Evolutionary conservation across 1,139 yeast genomes (phyloP).

Genomic region (Pichia sp.): DNA sequence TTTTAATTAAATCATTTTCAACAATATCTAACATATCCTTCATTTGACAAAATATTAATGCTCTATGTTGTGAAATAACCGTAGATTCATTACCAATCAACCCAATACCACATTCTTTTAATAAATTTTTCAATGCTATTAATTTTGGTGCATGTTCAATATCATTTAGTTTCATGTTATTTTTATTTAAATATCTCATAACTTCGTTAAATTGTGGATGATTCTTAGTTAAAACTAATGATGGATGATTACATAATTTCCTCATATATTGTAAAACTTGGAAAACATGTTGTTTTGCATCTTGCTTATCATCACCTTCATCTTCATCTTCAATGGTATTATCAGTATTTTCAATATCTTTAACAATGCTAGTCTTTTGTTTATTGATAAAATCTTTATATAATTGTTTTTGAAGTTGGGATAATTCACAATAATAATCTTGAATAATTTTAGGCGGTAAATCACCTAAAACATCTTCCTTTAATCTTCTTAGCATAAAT

Average conservation of each 20-base stretch:
- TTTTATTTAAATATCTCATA: slow-evolving; percentile 48
- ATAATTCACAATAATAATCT: slow-evolving; percentile 93
- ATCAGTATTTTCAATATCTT: slow-evolving; percentile 43
- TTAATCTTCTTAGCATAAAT: slow-evolving; percentile 88
- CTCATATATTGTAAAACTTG: slow-evolving; percentile 97
- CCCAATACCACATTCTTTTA: slow-evolving; percentile 95
- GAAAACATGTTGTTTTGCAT: slow-evolving; percentile 85
- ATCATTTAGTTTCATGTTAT: slow-evolving; percentile 57
- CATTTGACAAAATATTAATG: slow-evolving; percentile 89
- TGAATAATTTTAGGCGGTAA: slow-evolving; percentile 97
- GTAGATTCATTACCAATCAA: slow-evolving; percentile 38
- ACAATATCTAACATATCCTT: slow-evolving; percentile 98
- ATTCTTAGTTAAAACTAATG: slow-evolving; percentile 74
- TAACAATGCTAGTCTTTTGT: slow-evolving; percentile 66
- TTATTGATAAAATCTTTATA: slow-evolving; percentile 89
- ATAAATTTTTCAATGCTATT: slow-evolving; percentile 69
- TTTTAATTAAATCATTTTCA: slow-evolving; percentile 78
- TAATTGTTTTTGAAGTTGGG: slow-evolving; percentile 80
- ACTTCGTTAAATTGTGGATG: slow-evolving; percentile 82
- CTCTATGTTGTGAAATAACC: slow-evolving; percentile 93
- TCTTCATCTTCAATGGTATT: slow-evolving; percentile 32
- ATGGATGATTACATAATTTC: slow-evolving; percentile 94
- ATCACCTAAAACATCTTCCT: slow-evolving; percentile 93
- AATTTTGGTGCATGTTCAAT: slow-evolving; percentile 89
- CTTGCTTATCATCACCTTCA: slow-evolving; percentile 33